Base-by-base conservation (phyloP, 768 basidiomycete genomes). In the Hortiboletus flavorubellus region DNA sequence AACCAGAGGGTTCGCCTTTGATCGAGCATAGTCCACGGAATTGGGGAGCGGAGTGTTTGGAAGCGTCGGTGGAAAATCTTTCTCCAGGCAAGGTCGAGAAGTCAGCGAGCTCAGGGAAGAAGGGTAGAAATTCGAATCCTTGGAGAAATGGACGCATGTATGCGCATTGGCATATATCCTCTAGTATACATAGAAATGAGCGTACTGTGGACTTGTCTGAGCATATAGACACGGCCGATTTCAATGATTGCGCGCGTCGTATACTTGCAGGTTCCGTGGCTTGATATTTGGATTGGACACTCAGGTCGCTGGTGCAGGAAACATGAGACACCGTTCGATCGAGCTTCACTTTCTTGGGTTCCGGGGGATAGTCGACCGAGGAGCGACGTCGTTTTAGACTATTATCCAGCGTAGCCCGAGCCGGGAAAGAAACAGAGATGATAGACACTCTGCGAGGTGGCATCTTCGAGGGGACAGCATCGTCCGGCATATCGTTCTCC, bases 181-280 rank as follows among this genome's bases (percentile, higher is more conserved):
- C 21, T 38, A 11, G 16, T 30, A 37, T 34, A 29, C 16, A 46
- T 0, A 7, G 8, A 5, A 12, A 49, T 16, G 14, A 30, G 50
- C 54, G 50, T 50, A 51, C 63, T 62, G 9, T 54, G 35, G 23
- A 58, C 38, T n/a, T 26, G 30, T 35, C 51, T 16, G 54, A 65
- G 29, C 21, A 58, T 9, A 16, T 5, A 39, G 70, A 63, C 7
- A 43, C 6, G 3, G 71, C 64, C 5, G 76, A 75, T 16, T 67
- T 65, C 45, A 79, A 51, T 3, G 76, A 77, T 16, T 62, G 66
- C 0, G 76, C 77, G 26, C 76, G 71, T 38, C 78, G 71, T 11
- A 77, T 18, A 51, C 78, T 78, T 0, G 76, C 78, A 23, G 75
- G 72, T 5, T 64, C 58, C 29, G 57, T 69, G 4, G 74, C 71